phyloP scores from a whole-genome alignment of 495 filamentous ascomycete genomes.

The Thozetella sp. region DNA sequence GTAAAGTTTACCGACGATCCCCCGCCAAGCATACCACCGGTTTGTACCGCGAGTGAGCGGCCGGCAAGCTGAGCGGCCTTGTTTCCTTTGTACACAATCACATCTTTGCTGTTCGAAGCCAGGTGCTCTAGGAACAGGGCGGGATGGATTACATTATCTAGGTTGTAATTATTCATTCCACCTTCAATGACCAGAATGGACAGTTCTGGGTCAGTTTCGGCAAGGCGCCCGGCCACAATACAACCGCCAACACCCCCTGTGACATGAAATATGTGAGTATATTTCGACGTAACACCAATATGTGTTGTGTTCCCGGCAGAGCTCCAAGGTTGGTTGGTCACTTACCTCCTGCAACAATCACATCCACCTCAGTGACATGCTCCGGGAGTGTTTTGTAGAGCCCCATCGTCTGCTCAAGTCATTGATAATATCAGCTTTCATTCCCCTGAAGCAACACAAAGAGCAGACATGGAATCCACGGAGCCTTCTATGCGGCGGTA shows the following conservation, averaged over 20 bases:
- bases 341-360: conserved; percentile 39
- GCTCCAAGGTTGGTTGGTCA: not conserved
- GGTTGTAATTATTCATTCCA: conserved; percentile 47
- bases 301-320: not conserved
- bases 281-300: no score
- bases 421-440: no score
- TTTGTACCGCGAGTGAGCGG: conserved; percentile 48
- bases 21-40: conserved; percentile 58
- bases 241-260: conserved; percentile 49
- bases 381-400: conserved; percentile 26
- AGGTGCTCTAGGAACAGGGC: conserved; percentile 32
- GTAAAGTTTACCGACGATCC: conserved; percentile 63
- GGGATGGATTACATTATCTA: conserved; percentile 42
- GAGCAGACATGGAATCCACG: no score
- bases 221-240: conserved; percentile 46
- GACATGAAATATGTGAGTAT: no score
- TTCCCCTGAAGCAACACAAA: no score
- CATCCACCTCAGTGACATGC: conserved; percentile 32
- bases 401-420: conserved; percentile 35
- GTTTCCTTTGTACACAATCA: conserved; percentile 32
- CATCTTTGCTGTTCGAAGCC: conserved; percentile 25
- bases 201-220: conserved; percentile 46
- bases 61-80: conserved; percentile 41
- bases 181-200: conserved; percentile 52
- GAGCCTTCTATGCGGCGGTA: no score